Evolutionary conservation across 2,329 filamentous ascomycete genomes (phyloP), one percentile per base, ranked within the genome.

Genomic region (Tolypocladium cylindrosporum): DNA sequence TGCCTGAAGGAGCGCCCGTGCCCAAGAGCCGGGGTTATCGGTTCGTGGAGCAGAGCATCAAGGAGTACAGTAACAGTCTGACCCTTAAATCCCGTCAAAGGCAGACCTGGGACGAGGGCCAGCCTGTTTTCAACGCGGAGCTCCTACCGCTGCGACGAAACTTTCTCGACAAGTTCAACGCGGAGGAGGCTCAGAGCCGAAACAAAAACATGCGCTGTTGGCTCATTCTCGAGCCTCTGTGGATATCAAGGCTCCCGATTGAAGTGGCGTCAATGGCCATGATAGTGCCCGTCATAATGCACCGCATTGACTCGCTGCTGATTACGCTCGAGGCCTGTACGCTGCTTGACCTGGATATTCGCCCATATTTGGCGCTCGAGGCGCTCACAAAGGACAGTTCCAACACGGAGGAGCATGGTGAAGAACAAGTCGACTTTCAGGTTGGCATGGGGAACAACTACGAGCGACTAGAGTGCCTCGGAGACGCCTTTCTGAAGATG

Each of bases 401-500:
- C 63, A 92, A 92, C 62, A 86, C 85, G 0, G 88, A 88, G 9
- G 90, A 96, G 42, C 82, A 90, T 60, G 78, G 77, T 0, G 76
- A 81, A 40, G 79, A 87, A 58, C 83, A 88, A 43, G 73, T 90
- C 56, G 89, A 91, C 63, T 85, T 92, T 53, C 89, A 91, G 64
- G 77, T 82, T 54, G 92, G 91, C 3, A 96, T 96, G 91, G 91
- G 91, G 1, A 87, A 87, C 43, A 97, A 97, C 65, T 99, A 99
- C 66, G 94, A 99, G 71, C 84, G 94, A 14, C 79, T 97, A 0
- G 94, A 99, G 67, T 96, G 97, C 60, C 79, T 97, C 2, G 94
- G 94, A 0, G 94, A 99, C 69, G 89, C 88, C 40, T 96, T 97
- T 66, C 79, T 99, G 59, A 99, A 99, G 73, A 93, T 97, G 86